Percentiles rank a stretch among this genome's conserved stretches.
phyloP scores from a whole-genome alignment of 305 asterid genomes.

The Plantago coronopus region DNA sequence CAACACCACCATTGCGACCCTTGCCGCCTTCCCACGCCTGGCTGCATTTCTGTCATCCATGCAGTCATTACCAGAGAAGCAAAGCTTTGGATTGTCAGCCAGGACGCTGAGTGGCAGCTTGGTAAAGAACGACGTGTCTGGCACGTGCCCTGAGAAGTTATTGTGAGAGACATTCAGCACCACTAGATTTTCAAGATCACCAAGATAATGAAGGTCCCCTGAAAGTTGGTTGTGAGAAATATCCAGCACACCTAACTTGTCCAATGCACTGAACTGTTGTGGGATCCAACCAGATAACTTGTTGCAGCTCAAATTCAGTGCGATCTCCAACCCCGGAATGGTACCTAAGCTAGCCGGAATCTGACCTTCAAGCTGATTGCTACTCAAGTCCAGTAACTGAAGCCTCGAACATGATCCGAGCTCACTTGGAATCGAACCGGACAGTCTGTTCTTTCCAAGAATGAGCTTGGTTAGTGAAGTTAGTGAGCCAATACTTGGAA shows the following conservation, averaged over 20 bases:
- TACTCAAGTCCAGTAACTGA: constrained; percentile 80
- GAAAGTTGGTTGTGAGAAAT: constrained; percentile 76
- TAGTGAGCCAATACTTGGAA: constrained; percentile 58
- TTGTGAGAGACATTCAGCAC: constrained; percentile 73
- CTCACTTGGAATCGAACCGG: constrained; percentile 61
- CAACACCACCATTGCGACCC: constrained; percentile 74
- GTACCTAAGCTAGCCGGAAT: constrained; percentile 73
- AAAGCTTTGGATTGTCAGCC: constrained; percentile 54
- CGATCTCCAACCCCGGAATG: constrained; percentile 70
- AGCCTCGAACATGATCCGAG: constrained; percentile 70
- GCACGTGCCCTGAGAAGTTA: constrained; percentile 76
- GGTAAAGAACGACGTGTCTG: constrained; percentile 67
- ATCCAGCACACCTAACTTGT: constrained; percentile 72
- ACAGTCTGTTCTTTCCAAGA: constrained; percentile 54
- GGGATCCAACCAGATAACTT: constrained; percentile 67
- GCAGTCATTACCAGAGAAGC: constrained; percentile 59
- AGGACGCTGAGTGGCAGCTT: constrained; percentile 68
- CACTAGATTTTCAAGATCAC: constrained; percentile 72
- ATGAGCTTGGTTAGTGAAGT: constrained; percentile 73
- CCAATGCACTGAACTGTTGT: constrained; percentile 55
- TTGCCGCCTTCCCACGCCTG: constrained; percentile 49
- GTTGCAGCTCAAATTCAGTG: constrained; percentile 79
- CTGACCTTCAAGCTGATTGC: constrained; percentile 54
- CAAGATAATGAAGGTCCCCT: constrained; percentile 65
- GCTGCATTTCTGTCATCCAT: constrained; percentile 28